Conservation (phyloP, 495 filamentous ascomycete genomes). For the Cryomyces antarcticus region DNA sequence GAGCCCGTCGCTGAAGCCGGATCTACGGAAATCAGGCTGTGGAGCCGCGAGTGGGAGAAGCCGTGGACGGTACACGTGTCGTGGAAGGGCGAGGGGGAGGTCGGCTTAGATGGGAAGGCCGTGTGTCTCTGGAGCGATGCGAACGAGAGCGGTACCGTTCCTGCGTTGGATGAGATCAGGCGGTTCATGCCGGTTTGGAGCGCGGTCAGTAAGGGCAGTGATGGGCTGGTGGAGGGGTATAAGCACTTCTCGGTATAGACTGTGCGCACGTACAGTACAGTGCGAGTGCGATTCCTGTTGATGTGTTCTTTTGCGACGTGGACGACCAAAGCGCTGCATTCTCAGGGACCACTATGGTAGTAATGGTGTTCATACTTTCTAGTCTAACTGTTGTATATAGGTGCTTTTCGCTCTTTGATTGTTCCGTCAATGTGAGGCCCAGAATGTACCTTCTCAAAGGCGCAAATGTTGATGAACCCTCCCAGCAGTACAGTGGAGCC, state of each 20-base stretch:
- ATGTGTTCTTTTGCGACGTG: too few species aligned
- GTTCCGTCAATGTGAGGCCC: too few species aligned
- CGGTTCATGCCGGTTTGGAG: constrained; percentile 64
- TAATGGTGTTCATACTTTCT: too few species aligned
- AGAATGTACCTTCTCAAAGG: too few species aligned
- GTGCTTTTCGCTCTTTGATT: too few species aligned
- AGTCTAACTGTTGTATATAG: too few species aligned
- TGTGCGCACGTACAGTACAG: too few species aligned
- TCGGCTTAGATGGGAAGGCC: constrained; percentile 43
- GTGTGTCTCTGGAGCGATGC: constrained; percentile 80
- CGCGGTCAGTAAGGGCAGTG: constrained; percentile 46
- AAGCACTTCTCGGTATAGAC: constrained; percentile 31
- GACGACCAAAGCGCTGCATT: too few species aligned
- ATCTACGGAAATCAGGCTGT: constrained; percentile 38
- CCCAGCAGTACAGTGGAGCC: too few species aligned
- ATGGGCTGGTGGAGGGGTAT: constrained; percentile 65
- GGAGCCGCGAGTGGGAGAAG: constrained; percentile 54
- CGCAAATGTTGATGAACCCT: too few species aligned
- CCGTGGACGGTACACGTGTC: constrained; percentile 58
- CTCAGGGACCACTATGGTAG: too few species aligned
- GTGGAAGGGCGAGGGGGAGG: constrained; percentile 30
- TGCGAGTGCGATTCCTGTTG: too few species aligned
- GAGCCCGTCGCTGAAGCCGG: constrained; percentile 31
- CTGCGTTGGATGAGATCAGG: constrained; percentile 65
- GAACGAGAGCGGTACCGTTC: constrained; percentile 49